Evolutionary conservation across 2,329 filamentous ascomycete species (phyloP).

Genomic region (Amesomyces nigricolor): DNA sequence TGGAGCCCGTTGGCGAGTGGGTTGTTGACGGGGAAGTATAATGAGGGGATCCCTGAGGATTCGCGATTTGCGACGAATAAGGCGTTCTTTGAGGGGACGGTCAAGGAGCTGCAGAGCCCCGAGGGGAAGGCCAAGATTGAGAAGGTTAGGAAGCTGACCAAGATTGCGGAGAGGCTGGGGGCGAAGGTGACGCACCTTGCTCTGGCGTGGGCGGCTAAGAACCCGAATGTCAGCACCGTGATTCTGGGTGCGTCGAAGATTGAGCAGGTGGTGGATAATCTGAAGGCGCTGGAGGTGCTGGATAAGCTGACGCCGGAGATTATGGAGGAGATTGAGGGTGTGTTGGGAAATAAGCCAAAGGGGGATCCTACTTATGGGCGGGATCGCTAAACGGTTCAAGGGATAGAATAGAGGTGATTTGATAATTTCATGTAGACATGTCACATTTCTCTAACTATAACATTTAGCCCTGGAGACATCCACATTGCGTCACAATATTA

Average conservation of each 20-base stretch:
- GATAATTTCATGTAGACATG: background rate
- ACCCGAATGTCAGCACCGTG: slow-evolving; percentile 54
- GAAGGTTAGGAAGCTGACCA: slow-evolving; percentile 53
- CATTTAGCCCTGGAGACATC: background rate
- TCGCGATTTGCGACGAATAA: slow-evolving; percentile 55
- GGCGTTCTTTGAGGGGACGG: slow-evolving; percentile 45
- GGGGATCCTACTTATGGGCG: slow-evolving; percentile 22
- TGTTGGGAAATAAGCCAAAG: slow-evolving; percentile 30
- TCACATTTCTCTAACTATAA: too few relatives aligned
- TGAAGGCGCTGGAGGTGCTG: slow-evolving; percentile 45
- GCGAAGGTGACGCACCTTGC: slow-evolving; percentile 50
- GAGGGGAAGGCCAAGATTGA: slow-evolving; percentile 48
- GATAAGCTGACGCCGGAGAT: slow-evolving; percentile 55
- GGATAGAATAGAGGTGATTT: background rate
- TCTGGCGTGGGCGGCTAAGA: slow-evolving; percentile 57
- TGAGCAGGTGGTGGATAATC: slow-evolving; percentile 55
- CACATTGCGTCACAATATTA: background rate
- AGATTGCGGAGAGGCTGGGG: slow-evolving; percentile 59
- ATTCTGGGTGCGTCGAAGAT: slow-evolving; percentile 55
- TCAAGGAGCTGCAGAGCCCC: slow-evolving; percentile 46
- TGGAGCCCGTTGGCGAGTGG: slow-evolving; percentile 52
- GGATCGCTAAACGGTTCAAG: background rate
- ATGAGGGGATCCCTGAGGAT: slow-evolving; percentile 55
- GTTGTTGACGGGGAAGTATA: slow-evolving; percentile 59
- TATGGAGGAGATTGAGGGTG: slow-evolving; percentile 50